Evolutionary conservation across 805 yeast genomes (phyloP), one percentile per base, ranked within the genome.

Genomic region (Saccharomycopsis selenospora): DNA sequence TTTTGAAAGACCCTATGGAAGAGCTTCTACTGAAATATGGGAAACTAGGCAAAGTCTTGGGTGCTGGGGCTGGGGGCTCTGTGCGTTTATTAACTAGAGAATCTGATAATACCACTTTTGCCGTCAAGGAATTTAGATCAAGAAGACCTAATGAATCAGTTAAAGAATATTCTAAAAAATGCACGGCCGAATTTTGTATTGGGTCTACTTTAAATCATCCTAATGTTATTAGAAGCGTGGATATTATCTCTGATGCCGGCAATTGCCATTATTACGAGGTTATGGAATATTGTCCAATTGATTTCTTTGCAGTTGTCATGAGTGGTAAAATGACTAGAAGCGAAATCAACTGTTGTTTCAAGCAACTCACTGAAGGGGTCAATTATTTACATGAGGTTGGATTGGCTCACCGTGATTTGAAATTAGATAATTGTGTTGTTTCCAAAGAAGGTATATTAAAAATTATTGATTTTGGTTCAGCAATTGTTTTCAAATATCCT

Each of bases 11-110:
- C 54, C 70, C 71, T 28, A 80, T 76, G 53, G 76, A 80, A 6
- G 68, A 74, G 0, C 61, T 78, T 43, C 71, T 72, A 10, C 71
- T 70, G 50, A 80, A 84, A 58, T 85, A 85, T 61, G 87, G 91
- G 48, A 81, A 77, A 55, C 63, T 82, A 53, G 90, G 91, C 44
- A 82, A 82, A 60, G 74, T 81, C 50, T 64, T 85, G 42, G 95
- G 95, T 14, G 79, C 88, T 1, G 95, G 95, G 49, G 95, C 93
- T 10, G 95, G 95, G 43, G 95, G 95, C 4, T 77, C 89, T 1
- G 95, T 85, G n/a, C 72, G 85, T 56, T 67, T 85, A 41, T 72
- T 85, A 22, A 75, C 74, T 6, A 75, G 91, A 57, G 82, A 84
- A 40, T 66, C 77, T 36, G 91, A 85, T 63, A 77, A 78, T 57